These are phyloP conservation scores for Eruca vesicaria DNA, from an alignment of 441 rosid species.

Conservation along the genomic window DNA sequence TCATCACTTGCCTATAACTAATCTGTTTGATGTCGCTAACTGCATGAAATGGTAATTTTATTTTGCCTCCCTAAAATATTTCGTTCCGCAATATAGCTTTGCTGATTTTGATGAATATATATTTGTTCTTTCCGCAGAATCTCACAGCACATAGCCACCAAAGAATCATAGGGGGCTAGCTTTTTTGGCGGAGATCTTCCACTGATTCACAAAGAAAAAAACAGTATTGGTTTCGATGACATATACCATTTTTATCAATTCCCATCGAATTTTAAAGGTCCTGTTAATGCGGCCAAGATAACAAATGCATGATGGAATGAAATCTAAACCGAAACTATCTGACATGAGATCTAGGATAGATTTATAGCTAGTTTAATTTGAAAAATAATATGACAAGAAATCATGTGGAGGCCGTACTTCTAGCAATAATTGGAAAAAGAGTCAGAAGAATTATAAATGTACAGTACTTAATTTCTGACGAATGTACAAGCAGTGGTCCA, in stretches of 20 bases:
- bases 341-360: slow-evolving; percentile 24
- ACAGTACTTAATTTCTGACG: slow-evolving; percentile 38
- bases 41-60: background rate
- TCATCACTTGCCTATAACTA: too few relatives aligned
- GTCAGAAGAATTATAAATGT: slow-evolving; percentile 38
- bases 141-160: background rate
- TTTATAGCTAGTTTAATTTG: slow-evolving; percentile 6
- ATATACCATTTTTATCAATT: too few relatives aligned
- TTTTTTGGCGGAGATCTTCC: too few relatives aligned
- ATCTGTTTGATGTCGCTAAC: too few relatives aligned
- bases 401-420: slow-evolving; percentile 35
- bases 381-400: slow-evolving; percentile 5
- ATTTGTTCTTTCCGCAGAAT: too few relatives aligned
- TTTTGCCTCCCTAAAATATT: background rate
- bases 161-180: too few relatives aligned
- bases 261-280: background rate
- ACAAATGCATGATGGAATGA: background rate
- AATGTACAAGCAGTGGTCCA: slow-evolving; percentile 56
- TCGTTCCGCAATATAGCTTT: background rate
- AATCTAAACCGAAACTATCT: slow-evolving; percentile 4
- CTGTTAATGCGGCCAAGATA: slow-evolving; percentile 5
- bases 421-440: slow-evolving; percentile 34
- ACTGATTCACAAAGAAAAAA: too few relatives aligned
- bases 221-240: background rate
- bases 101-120: background rate